Evolutionary conservation across 1,139 yeast species (phyloP).

Genomic region (Meyerozyma smithsonii): DNA sequence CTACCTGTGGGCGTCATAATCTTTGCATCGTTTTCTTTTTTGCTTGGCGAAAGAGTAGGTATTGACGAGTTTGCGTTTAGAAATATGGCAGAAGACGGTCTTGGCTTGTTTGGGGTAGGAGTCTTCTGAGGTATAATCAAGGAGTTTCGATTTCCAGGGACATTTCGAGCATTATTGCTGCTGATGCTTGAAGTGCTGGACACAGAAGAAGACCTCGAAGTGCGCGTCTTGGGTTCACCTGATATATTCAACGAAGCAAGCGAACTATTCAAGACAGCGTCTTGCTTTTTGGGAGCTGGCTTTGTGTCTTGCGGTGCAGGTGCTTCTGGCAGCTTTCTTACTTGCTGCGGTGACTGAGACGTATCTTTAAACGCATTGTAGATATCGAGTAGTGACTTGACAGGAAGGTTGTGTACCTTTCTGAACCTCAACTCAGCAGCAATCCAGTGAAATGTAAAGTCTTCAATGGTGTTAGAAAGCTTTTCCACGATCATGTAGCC

Average conservation of each 20-base stretch:
- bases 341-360: constrained; percentile 1
- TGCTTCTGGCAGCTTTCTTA: background rate
- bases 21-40: constrained; percentile 2
- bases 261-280: constrained; percentile 3
- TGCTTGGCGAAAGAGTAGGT: background rate
- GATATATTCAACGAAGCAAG: constrained; percentile 7
- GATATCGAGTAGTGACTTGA: constrained; percentile 17
- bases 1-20: constrained; percentile 18
- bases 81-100: constrained; percentile 1
- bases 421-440: constrained; percentile 34
- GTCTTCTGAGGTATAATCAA: background rate
- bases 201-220: constrained; percentile 27
- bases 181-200: constrained; percentile 21
- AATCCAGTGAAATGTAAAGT: constrained; percentile 34
- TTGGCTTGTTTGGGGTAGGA: background rate
- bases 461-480: constrained; percentile 23
- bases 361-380: constrained; percentile 10
- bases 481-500: constrained; percentile 19
- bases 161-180: constrained; percentile 6
- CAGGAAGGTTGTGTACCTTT: constrained; percentile 29
- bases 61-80: background rate
- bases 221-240: constrained; percentile 15
- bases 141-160: background rate
- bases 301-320: background rate
- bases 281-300: constrained; percentile 3